Base-by-base conservation (phyloP, 2,329 filamentous ascomycete genomes). In the Aspergillus novofumigatus region DNA sequence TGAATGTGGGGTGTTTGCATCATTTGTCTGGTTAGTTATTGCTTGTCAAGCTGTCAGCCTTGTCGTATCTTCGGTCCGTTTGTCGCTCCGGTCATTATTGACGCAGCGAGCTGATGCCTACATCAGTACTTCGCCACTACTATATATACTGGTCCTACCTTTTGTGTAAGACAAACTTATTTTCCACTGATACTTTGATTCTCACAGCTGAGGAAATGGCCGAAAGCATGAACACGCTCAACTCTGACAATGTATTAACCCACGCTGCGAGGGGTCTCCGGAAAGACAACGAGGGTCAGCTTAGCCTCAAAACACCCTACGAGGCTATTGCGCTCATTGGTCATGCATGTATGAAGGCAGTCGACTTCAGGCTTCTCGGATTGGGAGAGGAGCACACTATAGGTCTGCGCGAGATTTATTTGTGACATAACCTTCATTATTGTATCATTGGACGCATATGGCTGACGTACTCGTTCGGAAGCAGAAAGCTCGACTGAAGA, bases 311-410 rank as follows among this genome's bases (percentile, higher is more conserved):
- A 51, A 73, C 72, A 59, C 59, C 88, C 0, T 91, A 89, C 71
- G 92, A 97, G 76, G 91, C 89, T 50, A 80, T 97, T 59, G 91
- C 91, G 17, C 83, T 97, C 25, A 87, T 95, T 61, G 81, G 87
- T 21, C 93, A 99, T 73, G 89, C 91, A 3, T 91, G 87, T 67
- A 90, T 97, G 86, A 72, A 84, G 25, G 86, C 87, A 8, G 85
- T 93, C 2, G 90, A 86, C 61, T 97, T 97, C 72, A 83, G 87
- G 53, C 81, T 97, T 3, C 76, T 91, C 20, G 92, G 92, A 1
- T 86, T 96, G n/a, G 83, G 88, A 50, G 91, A 97, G 74, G 91
- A 93, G 53, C 85, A 92, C 69, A 84, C 80, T 50, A 84, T 90
- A 62, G 83, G 90, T 91, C 50, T 49, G 55, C 58, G 26, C 49